Percentiles rank a stretch among this genome's conserved stretches.
Conservation (phyloP, 2,329 filamentous ascomycete genomes). For the Epicoccum nigrum region DNA sequence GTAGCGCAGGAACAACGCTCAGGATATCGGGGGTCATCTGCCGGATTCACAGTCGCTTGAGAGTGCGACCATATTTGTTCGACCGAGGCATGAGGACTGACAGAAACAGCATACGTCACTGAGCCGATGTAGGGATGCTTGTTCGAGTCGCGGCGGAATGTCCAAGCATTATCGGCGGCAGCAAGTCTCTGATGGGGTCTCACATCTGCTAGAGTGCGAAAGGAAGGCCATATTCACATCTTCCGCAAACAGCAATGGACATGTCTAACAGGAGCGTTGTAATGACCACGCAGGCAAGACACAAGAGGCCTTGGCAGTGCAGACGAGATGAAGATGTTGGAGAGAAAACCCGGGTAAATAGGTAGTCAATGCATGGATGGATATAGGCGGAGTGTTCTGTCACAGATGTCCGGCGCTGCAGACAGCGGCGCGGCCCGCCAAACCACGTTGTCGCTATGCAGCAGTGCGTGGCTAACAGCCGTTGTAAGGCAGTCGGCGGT, state of each 20-base stretch:
- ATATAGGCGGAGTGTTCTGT: constrained; percentile 2
- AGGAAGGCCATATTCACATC: not conserved
- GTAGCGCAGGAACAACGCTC: constrained; percentile 16
- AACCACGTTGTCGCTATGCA: not conserved
- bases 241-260: not conserved
- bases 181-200: not conserved
- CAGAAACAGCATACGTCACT: not conserved
- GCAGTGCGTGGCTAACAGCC: constrained; percentile 10
- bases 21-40: constrained; percentile 20
- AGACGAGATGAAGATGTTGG: constrained; percentile 3
- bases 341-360: constrained; percentile 7
- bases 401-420: constrained; percentile 3
- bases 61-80: not conserved
- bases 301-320: constrained; percentile 2
- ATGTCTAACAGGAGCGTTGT: not conserved
- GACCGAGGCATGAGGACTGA: not conserved
- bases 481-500: constrained; percentile 3
- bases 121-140: not conserved
- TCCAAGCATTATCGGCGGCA: constrained; percentile 2
- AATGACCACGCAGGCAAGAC: not conserved
- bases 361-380: not conserved
- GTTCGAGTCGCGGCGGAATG: too few relatives aligned
- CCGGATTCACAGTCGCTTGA: constrained; percentile 17
- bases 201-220: not conserved
- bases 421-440: constrained; percentile 27